Evolutionary conservation across 1,139 yeast species (phyloP).

Genomic region (Suhomyces chickasaworum): DNA sequence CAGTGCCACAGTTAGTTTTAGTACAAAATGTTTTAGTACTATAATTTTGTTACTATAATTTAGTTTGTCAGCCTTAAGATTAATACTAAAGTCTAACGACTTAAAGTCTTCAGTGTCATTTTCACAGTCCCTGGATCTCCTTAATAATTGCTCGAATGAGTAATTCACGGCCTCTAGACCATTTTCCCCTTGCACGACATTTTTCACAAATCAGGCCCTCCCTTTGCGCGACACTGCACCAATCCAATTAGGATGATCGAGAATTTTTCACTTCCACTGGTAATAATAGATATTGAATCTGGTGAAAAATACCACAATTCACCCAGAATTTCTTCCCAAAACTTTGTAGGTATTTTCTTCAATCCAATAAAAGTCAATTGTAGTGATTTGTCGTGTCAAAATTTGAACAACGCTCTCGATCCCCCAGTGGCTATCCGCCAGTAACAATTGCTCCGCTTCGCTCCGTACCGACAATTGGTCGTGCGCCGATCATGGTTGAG

Average conservation of each 20-base stretch:
- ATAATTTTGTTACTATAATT: too few relatives aligned
- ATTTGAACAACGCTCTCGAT: neutral
- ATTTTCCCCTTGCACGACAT: neutral
- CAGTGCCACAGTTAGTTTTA: too few relatives aligned
- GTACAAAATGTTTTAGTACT: too few relatives aligned
- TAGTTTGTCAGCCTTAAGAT: too few relatives aligned
- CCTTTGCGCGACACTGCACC: neutral
- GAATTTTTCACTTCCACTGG: slow-evolving; percentile 1
- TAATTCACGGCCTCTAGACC: neutral
- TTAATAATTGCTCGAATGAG: neutral
- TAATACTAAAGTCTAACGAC: too few relatives aligned
- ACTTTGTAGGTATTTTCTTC: neutral
- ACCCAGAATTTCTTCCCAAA: neutral
- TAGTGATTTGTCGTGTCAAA: neutral
- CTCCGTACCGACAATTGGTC: slow-evolving; percentile 2
- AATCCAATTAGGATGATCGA: slow-evolving; percentile 1
- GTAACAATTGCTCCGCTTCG: slow-evolving; percentile 1
- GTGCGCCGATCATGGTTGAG: slow-evolving; percentile 8
- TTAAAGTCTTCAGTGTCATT: too few relatives aligned
- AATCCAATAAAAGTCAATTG: neutral
- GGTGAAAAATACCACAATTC: neutral
- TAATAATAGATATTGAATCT: neutral
- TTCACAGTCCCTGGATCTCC: neutral
- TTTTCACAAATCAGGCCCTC: neutral
- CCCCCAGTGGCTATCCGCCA: neutral